Evolutionary conservation across 2,329 filamentous ascomycete genomes (phyloP).

Genomic region (Sclerotinia minor): DNA sequence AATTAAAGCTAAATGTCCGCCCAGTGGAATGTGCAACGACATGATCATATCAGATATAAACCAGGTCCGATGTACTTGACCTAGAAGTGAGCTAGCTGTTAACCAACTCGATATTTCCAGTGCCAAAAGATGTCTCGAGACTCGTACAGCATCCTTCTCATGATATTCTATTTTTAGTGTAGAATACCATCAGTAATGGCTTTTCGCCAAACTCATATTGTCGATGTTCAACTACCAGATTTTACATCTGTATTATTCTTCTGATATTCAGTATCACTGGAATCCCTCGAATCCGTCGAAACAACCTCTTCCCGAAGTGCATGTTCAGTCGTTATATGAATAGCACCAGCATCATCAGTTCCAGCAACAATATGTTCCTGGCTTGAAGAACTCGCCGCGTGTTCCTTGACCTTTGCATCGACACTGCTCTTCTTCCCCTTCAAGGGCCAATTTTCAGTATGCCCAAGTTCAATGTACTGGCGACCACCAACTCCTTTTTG

Average conservation of each 20-base stretch:
- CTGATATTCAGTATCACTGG: neutral
- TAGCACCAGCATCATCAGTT: neutral
- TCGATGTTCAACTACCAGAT: neutral
- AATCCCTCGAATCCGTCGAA: neutral
- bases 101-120: neutral
- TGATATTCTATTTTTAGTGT: neutral
- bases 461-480: slow-evolving; percentile 8
- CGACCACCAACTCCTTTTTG: slow-evolving; percentile 6
- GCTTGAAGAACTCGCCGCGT: neutral
- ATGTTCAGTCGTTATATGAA: neutral
- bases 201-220: neutral
- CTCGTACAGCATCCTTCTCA: neutral
- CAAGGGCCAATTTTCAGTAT: neutral
- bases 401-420: slow-evolving; percentile 5
- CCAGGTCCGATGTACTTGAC: neutral
- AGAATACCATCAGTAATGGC: neutral
- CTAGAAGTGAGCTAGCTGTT: neutral
- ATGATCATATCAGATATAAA: neutral
- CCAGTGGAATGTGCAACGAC: neutral
- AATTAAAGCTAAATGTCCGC: slow-evolving; percentile 1
- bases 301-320: neutral
- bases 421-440: neutral
- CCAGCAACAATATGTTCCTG: slow-evolving; percentile 6
- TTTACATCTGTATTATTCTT: neutral
- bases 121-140: neutral